These are phyloP conservation scores for Sarocladiaceae sp. DNA, from an alignment of 2,329 filamentous ascomycete species.

Conservation along the genomic window DNA sequence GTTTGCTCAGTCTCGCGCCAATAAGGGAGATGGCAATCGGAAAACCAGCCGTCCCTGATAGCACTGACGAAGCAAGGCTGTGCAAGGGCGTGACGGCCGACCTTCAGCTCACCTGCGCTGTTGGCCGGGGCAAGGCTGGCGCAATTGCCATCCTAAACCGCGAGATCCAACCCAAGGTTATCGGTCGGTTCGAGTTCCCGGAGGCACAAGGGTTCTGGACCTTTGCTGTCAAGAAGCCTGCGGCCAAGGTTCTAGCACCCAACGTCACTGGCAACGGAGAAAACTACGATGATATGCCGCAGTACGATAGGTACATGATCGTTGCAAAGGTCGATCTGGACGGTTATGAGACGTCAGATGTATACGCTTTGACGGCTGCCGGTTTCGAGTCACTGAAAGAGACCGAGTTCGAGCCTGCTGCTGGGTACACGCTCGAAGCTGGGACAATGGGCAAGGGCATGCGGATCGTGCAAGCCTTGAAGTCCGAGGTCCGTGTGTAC, in stretches of 20 bases:
- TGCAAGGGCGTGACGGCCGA: constrained; percentile 44
- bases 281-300: constrained; percentile 50
- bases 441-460: constrained; percentile 74
- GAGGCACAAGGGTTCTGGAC: constrained; percentile 77
- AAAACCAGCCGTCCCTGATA: constrained; percentile 37
- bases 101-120: constrained; percentile 52
- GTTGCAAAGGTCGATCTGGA: constrained; percentile 65
- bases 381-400: constrained; percentile 70
- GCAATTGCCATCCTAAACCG: constrained; percentile 71
- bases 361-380: constrained; percentile 68
- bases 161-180: constrained; percentile 66
- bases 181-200: constrained; percentile 65
- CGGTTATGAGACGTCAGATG: constrained; percentile 69
- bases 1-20: constrained; percentile 69
- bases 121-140: constrained; percentile 60
- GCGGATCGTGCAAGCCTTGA: constrained; percentile 80
- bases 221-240: constrained; percentile 60
- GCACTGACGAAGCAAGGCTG: constrained; percentile 37
- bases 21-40: constrained; percentile 71
- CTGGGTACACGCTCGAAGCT: constrained; percentile 80
- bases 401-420: constrained; percentile 86
- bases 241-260: constrained; percentile 50
- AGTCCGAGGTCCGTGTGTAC: constrained; percentile 82
- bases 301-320: constrained; percentile 76
- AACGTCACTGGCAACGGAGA: constrained; percentile 42